Base-by-base conservation (phyloP, 73 alveolate species). In the Paramecium caudatum region DNA sequence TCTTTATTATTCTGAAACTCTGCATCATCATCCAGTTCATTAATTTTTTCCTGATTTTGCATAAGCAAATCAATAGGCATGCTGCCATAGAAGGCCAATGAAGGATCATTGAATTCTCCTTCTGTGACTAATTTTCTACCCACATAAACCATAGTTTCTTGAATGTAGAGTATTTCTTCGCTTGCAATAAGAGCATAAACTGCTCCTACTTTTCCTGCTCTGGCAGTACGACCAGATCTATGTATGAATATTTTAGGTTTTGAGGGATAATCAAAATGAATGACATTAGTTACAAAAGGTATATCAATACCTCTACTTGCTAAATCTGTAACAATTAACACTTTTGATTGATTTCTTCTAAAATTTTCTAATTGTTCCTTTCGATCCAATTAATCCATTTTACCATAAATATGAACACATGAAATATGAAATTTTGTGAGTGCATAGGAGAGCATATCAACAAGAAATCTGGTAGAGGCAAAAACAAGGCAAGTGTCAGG, bases 271-370 rank as follows among this genome's bases (percentile, higher is more conserved):
- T 97, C 99, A 88, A 82, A 98, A 94, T 97, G 98, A 48, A 98
- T 95, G 30, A 98, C 99, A 92, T 97, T 96, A 36, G 96, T 97
- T 46, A 98, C 91, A 46, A 94, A 80, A 10, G 99, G 99, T 16
- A 98, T 93, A 95, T 98, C 99, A 21, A 98, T 93, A 82, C 99
- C 99, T 93, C 99, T 97, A 23, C 99, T 98, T 1, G 99, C 99
- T 9, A 98, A 95, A 93, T 98, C 99, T 15, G 99, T 97, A 15
- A 98, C 99, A 4, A 98, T 96, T 88, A 98, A 74, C 48, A 97
- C 82, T 46, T 93, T 95, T 37, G 68, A 94, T 88, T 96, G 91
- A 82, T 95, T 95, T 62, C 85, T 83, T 91, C 95, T 95, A 82
- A 97, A 97, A 23, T 93, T 92, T 37, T 84, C 95, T 32, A 98